phyloP scores from a whole-genome alignment of 2,329 filamentous ascomycete genomes.

The Verticillium nubilum region DNA sequence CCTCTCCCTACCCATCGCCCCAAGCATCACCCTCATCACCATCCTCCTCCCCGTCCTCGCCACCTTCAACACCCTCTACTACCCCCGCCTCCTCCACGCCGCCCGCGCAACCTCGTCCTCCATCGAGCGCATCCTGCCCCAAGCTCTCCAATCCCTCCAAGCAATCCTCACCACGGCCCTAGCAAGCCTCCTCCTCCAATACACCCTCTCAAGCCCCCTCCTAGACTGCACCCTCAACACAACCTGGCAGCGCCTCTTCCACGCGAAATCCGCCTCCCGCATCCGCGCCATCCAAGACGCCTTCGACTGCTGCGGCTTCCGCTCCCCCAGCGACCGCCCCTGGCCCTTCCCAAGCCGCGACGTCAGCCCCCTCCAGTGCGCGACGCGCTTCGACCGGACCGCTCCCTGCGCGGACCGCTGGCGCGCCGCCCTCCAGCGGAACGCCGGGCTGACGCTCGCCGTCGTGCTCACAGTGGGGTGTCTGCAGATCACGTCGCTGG shows the following conservation, averaged over 20 bases:
- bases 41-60: slow-evolving; percentile 34
- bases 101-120: slow-evolving; percentile 13
- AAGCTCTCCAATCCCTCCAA: slow-evolving; percentile 35
- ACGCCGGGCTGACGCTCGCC: slow-evolving; percentile 48
- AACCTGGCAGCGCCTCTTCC: slow-evolving; percentile 51
- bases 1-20: slow-evolving; percentile 35
- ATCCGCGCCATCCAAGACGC: slow-evolving; percentile 60
- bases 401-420: slow-evolving; percentile 48
- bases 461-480: slow-evolving; percentile 48
- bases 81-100: slow-evolving; percentile 23
- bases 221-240: slow-evolving; percentile 49
- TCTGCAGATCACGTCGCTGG: slow-evolving; percentile 34
- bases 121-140: slow-evolving; percentile 19
- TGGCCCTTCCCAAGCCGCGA: slow-evolving; percentile 51
- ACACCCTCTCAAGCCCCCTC: slow-evolving; percentile 19
- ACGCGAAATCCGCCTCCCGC: slow-evolving; percentile 37
- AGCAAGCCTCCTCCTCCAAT: slow-evolving; percentile 35
- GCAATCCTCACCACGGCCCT: slow-evolving; percentile 35
- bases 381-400: slow-evolving; percentile 36
- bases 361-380: slow-evolving; percentile 31
- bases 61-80: slow-evolving; percentile 28
- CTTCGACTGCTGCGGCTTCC: slow-evolving; percentile 62
- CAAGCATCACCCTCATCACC: slow-evolving; percentile 27
- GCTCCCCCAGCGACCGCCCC: slow-evolving; percentile 49
- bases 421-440: slow-evolving; percentile 47